Evolutionary conservation across 2,329 filamentous ascomycete genomes (phyloP), one percentile per base, ranked within the genome.

Genomic region (Bipolaris gigantea): DNA sequence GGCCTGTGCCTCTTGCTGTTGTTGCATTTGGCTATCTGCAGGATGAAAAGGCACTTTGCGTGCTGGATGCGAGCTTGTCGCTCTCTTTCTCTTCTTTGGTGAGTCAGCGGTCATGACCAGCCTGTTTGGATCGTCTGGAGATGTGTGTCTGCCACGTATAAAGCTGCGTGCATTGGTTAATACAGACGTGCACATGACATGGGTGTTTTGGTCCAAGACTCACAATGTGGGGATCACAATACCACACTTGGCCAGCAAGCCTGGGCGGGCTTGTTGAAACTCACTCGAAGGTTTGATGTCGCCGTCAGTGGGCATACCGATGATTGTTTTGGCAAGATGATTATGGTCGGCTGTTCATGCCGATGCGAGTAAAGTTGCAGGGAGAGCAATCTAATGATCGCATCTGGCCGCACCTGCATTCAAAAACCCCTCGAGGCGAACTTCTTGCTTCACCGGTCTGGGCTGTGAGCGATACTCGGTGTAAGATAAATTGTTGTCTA

Each of bases 71-170:
- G 61, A 64, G 48, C 65, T 69, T 5, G 49, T 57, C 7, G 60
- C 60, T 49, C 70, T 65, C 61, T 66, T 70, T 58, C 65, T 72
- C 62, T 74, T 74, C 56, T 66, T 71, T 50, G 59, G 65, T 40
- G 63, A 67, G 64, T 72, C 61, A 71, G 69, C 63, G 59, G 58
- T 60, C 67, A 69, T 71, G 54, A 55, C 59, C 53, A 56, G 58
- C 54, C 59, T 60, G 50, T 67, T 62, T 36, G 61, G 53, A 40
- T 62, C 57, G 19, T 62, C 59, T 50, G 61, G 55, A 57, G 64
- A 67, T 32, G 34, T 49, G 53, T 62, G 56, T 55, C 62, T 65
- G 23, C 58, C 67, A 71, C 71, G 67, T 69, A 70, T 66, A 66
- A 66, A 64, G 48, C 71, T 74, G 27, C 8, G 9, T 19, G 8